These are phyloP conservation scores for Singerocomus inundabilis DNA, from an alignment of 1,284 basidiomycete genomes.

Conservation along the genomic window DNA sequence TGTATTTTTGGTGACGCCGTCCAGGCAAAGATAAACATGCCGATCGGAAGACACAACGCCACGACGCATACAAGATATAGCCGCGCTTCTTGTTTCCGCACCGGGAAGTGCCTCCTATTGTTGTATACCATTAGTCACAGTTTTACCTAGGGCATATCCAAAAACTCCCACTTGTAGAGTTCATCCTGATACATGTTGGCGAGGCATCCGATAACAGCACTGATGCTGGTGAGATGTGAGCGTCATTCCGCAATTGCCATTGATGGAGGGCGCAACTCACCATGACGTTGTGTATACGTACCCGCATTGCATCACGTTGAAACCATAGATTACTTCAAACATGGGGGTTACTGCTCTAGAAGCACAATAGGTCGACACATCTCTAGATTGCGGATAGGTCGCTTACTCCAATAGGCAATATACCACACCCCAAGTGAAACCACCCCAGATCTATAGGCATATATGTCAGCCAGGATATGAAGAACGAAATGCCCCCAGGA, in stretches of 20 bases:
- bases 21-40: slow-evolving; percentile 28
- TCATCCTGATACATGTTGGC: slow-evolving; percentile 64
- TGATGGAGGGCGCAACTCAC: slow-evolving; percentile 39
- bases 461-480: neutral
- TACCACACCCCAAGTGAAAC: slow-evolving; percentile 76
- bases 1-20: slow-evolving; percentile 28
- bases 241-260: neutral
- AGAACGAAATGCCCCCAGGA: neutral
- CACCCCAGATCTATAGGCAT: slow-evolving; percentile 63
- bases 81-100: slow-evolving; percentile 59
- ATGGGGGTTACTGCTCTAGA: slow-evolving; percentile 59
- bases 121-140: neutral
- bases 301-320: slow-evolving; percentile 63
- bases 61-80: slow-evolving; percentile 54
- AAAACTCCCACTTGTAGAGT: slow-evolving; percentile 53
- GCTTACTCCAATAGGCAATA: slow-evolving; percentile 66
- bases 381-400: neutral
- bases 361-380: neutral
- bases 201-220: slow-evolving; percentile 55
- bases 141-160: neutral
- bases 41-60: slow-evolving; percentile 50
- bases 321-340: slow-evolving; percentile 62
- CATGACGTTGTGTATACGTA: slow-evolving; percentile 57
- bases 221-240: slow-evolving; percentile 46
- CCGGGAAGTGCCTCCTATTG: slow-evolving; percentile 28